Base-by-base conservation (phyloP, 2,329 filamentous ascomycete species). In the Orbilia quercus region DNA sequence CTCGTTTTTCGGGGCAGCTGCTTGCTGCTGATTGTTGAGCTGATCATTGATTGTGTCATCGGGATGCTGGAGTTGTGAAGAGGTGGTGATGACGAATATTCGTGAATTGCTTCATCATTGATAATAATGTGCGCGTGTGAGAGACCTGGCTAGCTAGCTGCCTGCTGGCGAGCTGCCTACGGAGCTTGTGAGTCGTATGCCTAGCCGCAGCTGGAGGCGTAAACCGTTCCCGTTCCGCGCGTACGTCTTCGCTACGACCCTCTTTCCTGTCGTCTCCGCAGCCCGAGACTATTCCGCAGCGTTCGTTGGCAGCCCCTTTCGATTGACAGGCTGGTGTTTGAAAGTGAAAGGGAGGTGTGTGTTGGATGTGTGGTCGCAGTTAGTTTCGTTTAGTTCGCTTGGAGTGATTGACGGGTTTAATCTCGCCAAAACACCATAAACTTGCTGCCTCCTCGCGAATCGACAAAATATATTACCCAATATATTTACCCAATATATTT, bases 21-120 rank as follows among this genome's bases (percentile, higher is more conserved):
- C 40, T 73, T 73, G 69, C 69, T 73, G 51, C 59, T 50, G 44
- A 65, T 55, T 57, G 69, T 60, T 9, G 69, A 60, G 40, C 60
- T 59, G 31, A 36, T 69, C 69, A 59, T 64, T 4, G 48, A 36
- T 34, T 40, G 38, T 60, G 38, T 70, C 57, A 44, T 60, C 36
- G 40, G 20, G 38, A 31, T 31, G 28, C 9, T 31, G 28, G 4
- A 31, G 28, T 9, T 31, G 9, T 31, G 9, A 31, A 31, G 28
- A 9, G 9, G 28, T 31, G 9, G 28, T 9, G 58, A 44, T 31
- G 9, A 9, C 28, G 58, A 44, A 31, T 66, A 7, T 22, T 47
- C 25, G 50, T 53, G 47, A 34, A 45, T 25, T 48, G 38, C 11
- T 55, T 55, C 47, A 54, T 64, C 25, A 51, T 72, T 38, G 31